These are phyloP conservation scores for Penicillium malachiteum DNA, from an alignment of 495 filamentous ascomycete genomes.

Conservation along the genomic window DNA sequence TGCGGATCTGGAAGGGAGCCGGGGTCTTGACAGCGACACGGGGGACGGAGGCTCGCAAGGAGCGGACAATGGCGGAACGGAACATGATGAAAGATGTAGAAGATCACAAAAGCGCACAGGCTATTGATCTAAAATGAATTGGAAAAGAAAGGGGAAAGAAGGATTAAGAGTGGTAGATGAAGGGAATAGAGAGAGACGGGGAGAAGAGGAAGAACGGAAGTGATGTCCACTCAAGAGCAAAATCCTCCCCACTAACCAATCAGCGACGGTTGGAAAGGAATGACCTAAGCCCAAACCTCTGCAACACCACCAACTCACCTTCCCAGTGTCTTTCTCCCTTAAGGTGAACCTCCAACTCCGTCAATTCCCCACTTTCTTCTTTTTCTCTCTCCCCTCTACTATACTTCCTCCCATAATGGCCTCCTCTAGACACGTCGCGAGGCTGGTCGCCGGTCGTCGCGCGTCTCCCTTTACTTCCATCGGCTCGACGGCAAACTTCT, in stretches of 20 bases:
- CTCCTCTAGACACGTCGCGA: slow-evolving; percentile 49
- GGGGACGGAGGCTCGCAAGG: slow-evolving; percentile 57
- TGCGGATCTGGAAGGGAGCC: slow-evolving; percentile 55
- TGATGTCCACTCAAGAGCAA: slow-evolving; percentile 33
- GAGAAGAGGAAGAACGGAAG: slow-evolving; percentile 23
- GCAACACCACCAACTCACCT: slow-evolving; percentile 29
- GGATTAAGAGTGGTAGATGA: slow-evolving; percentile 10
- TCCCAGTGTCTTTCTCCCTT: slow-evolving; percentile 16
- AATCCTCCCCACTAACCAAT: slow-evolving; percentile 47
- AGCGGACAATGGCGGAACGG: slow-evolving; percentile 74
- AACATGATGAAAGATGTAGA: slow-evolving; percentile 65
- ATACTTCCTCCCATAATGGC: slow-evolving; percentile 43
- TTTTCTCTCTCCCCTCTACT: slow-evolving; percentile 20
- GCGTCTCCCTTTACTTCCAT: slow-evolving; percentile 41
- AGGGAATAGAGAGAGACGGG: not conserved
- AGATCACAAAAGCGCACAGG: slow-evolving; percentile 29
- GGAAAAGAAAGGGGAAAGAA: slow-evolving; percentile 18
- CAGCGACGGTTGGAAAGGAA: slow-evolving; percentile 42
- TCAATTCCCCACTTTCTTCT: slow-evolving; percentile 17
- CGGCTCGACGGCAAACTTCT: slow-evolving; percentile 57
- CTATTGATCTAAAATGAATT: slow-evolving; percentile 18
- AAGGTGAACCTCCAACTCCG: slow-evolving; percentile 14
- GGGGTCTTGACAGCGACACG: slow-evolving; percentile 53
- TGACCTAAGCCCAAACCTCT: slow-evolving; percentile 48
- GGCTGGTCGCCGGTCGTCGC: slow-evolving; percentile 53